Evolutionary conservation across 805 yeast genomes (phyloP), one percentile per base, ranked within the genome.

Genomic region (Grigorovia yakushimaensis): DNA sequence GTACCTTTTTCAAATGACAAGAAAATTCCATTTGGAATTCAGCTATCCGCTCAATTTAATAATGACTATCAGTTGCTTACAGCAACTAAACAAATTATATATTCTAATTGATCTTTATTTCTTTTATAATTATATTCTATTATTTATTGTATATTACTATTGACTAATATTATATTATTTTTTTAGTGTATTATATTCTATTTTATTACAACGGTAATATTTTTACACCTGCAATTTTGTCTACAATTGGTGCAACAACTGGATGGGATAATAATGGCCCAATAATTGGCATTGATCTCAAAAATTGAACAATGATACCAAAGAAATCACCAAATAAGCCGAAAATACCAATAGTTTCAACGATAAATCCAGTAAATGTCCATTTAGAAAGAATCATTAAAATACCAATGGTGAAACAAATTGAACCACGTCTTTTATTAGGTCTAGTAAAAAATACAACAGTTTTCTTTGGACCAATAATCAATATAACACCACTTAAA

Each of bases 271-370:
- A 73, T 5, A 88, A 49, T 22, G 94, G 89, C 0, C 98, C 98
- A 51, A 93, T 80, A 49, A 84, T 62, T 2, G 98, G 98, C 56
- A 91, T 65, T 5, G 94, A 83, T 64, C 97, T 75, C 58, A 91
- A 72, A 60, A 93, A 91, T 54, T 86, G 84, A 11, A 91, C 77
- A 42, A 93, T 81, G 11, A 94, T 86, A 22, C 94, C 88, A 59
- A 91, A 85, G 65, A 93, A 89, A 66, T 93, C 98, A 36, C 88
- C 98, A 68, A 93, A 91, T 36, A 91, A 70, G 7, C 87, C 89
- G 50, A 91, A 67, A 22, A 91, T 87, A n/a, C 98, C 98, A 52
- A 89, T 70, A 44, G 83, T 77, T 64, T 91, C 98, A 38, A 91
- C 68, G 1, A 82, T 62, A 59, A 93, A 91, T 8, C 98, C 98